Conservation (phyloP, 106 monocot species). For the Dactylorhiza incarnata region DNA sequence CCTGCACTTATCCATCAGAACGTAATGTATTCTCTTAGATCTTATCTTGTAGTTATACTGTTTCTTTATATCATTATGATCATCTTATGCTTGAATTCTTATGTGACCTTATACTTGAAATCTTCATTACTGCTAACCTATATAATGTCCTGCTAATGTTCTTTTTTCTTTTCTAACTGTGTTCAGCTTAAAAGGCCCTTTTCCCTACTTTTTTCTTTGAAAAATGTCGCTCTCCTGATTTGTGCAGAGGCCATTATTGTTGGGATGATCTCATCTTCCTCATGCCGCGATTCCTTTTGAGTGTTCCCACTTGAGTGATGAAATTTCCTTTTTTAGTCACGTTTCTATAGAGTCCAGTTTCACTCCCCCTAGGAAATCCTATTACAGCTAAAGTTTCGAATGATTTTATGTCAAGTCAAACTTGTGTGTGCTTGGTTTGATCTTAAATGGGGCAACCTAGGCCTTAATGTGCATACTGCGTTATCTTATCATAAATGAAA, state of each 20-base stretch:
- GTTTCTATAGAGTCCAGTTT: not conserved
- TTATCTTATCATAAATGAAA: no score
- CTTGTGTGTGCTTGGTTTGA: no score
- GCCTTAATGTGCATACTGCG: no score
- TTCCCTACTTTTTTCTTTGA: not conserved
- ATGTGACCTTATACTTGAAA: not conserved
- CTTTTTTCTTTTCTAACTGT: not conserved
- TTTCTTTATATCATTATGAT: not conserved
- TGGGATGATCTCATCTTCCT: not conserved
- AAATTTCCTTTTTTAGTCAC: no score
- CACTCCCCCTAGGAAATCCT: not conserved
- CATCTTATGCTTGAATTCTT: not conserved
- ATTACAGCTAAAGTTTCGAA: not conserved
- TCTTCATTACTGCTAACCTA: not conserved
- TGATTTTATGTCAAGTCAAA: not conserved
- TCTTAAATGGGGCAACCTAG: no score
- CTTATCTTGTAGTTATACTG: not conserved
- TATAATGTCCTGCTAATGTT: not conserved
- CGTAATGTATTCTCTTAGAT: not conserved
- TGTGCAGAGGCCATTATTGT: not conserved
- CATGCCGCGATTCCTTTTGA: no score
- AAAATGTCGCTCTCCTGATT: not conserved
- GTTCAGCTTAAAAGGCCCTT: not conserved
- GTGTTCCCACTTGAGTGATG: no score
- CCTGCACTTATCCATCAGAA: conserved; percentile 2